phyloP scores from a whole-genome alignment of 2,329 filamentous ascomycete genomes.

The Colletotrichum lini region DNA sequence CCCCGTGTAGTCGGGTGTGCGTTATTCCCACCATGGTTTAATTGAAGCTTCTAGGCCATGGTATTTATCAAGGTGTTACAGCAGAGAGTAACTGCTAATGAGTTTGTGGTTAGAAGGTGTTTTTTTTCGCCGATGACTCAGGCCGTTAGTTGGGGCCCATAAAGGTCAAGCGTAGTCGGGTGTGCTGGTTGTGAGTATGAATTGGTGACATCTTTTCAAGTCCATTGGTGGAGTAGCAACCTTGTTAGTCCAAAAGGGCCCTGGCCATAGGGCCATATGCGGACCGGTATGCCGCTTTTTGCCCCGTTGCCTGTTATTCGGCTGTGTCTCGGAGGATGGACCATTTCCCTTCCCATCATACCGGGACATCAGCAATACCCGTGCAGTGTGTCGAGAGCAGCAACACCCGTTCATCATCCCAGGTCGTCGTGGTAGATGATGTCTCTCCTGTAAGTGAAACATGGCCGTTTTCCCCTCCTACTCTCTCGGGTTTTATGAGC shows the following conservation, averaged over 20 bases:
- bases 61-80: too few species aligned
- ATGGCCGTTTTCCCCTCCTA: background rate
- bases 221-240: background rate
- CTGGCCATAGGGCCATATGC: background rate
- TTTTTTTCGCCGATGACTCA: too few species aligned
- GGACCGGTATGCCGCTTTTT: background rate
- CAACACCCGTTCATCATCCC: background rate
- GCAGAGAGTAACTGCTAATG: too few species aligned
- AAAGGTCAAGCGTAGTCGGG: too few species aligned
- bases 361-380: background rate
- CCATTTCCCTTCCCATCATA: background rate
- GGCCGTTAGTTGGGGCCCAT: too few species aligned
- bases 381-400: background rate
- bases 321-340: background rate
- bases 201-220: background rate
- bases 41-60: too few species aligned
- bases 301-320: background rate
- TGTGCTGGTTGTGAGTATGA: background rate
- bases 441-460: background rate
- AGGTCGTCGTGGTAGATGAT: background rate
- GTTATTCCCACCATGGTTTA: too few species aligned
- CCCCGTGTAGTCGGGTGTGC: background rate
- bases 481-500: background rate
- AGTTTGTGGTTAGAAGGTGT: too few species aligned
- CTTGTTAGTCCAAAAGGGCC: background rate